Evolutionary conservation across 192 early-diverging fungal species (phyloP).

Genomic region (Paraglomus occultum): DNA sequence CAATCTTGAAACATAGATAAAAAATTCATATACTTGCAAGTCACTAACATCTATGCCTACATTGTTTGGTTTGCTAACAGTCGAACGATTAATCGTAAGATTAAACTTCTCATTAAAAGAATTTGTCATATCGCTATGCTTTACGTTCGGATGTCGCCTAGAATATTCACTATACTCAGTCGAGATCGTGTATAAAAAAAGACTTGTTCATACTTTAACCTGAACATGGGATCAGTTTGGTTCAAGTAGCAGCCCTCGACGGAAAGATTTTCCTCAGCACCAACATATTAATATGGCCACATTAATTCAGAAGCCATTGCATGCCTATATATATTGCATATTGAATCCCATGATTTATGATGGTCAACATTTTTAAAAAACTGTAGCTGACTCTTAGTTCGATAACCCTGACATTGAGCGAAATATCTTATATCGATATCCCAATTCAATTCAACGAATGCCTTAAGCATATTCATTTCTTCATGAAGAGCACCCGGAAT

Average conservation of each 20-base stretch:
- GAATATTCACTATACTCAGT: too few relatives aligned
- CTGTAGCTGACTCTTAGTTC: neutral
- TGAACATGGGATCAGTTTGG: slow-evolving; percentile 15
- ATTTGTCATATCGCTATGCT: too few relatives aligned
- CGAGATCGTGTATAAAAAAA: slow-evolving; percentile 5
- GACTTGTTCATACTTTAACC: slow-evolving; percentile 26
- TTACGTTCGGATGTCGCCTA: too few relatives aligned
- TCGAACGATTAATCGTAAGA: too few relatives aligned
- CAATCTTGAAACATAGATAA: too few relatives aligned
- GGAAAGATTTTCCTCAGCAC: slow-evolving; percentile 4
- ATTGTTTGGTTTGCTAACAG: too few relatives aligned
- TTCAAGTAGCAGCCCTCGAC: slow-evolving; percentile 17
- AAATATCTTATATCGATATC: slow-evolving; percentile 14
- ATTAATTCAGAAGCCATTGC: slow-evolving; percentile 20
- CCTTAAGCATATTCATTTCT: slow-evolving; percentile 4
- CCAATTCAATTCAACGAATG: slow-evolving; percentile 12
- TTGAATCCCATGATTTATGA: slow-evolving; percentile 19
- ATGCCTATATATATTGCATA: slow-evolving; percentile 3
- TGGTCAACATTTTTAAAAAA: slow-evolving; percentile 18
- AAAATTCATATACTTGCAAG: too few relatives aligned
- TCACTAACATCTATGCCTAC: too few relatives aligned
- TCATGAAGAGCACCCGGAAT: slow-evolving; percentile 18
- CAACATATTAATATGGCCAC: slow-evolving; percentile 17
- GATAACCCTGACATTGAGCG: slow-evolving; percentile 7
- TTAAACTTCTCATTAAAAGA: too few relatives aligned